phyloP scores from a whole-genome alignment of 192 early-diverging fungal genomes.

The Backusella liffmaniae region DNA sequence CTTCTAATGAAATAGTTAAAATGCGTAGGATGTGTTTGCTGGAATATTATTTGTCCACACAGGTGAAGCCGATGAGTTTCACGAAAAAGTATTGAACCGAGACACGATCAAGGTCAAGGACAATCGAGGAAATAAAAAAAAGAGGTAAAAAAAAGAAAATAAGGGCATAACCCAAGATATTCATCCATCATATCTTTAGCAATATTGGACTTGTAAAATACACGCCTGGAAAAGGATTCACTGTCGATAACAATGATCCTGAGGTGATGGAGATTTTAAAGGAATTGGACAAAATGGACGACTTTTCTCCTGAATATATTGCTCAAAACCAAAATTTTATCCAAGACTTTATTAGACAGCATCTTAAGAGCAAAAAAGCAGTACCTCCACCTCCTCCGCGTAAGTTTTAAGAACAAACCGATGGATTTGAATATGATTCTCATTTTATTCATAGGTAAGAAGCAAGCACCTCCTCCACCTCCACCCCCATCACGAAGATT shows the following conservation, averaged over 20 bases:
- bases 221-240: slow-evolving; percentile 55
- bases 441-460: slow-evolving; percentile 26
- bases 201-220: slow-evolving; percentile 61
- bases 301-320: slow-evolving; percentile 59
- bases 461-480: slow-evolving; percentile 24
- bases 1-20: neutral
- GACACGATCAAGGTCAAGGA: slow-evolving; percentile 2
- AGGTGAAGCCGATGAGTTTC: slow-evolving; percentile 63
- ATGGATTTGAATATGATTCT: neutral
- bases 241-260: slow-evolving; percentile 66
- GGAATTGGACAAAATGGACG: slow-evolving; percentile 54
- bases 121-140: slow-evolving; percentile 6
- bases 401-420: neutral
- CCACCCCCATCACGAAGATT: slow-evolving; percentile 27
- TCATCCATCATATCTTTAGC: slow-evolving; percentile 1
- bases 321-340: slow-evolving; percentile 66
- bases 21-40: slow-evolving; percentile 51
- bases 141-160: neutral
- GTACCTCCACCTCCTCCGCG: neutral
- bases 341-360: slow-evolving; percentile 60
- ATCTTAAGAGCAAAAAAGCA: slow-evolving; percentile 23
- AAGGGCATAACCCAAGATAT: neutral
- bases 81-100: slow-evolving; percentile 44
- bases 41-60: slow-evolving; percentile 73
- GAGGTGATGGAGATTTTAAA: slow-evolving; percentile 66